Percentiles rank a stretch among this genome's conserved stretches.
Conservation (phyloP, 345 rosid genomes). For the Sonneratia alba region DNA sequence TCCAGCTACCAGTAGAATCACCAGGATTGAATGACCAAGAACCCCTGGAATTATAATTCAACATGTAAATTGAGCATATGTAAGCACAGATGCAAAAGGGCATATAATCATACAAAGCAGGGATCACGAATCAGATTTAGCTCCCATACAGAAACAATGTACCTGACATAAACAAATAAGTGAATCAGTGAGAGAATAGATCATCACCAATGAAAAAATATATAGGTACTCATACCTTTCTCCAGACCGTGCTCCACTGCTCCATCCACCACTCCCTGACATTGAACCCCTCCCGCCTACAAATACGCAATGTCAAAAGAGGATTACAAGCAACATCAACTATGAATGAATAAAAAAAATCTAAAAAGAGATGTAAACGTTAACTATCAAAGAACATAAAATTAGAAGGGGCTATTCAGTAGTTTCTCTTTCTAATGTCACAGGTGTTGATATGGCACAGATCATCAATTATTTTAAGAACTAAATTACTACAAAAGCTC, state of each 20-base stretch:
- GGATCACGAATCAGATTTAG: background rate
- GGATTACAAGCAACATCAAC: background rate
- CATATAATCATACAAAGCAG: background rate
- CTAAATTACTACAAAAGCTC: too few relatives aligned
- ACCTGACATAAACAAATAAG: background rate
- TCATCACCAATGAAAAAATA: background rate
- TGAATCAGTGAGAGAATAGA: background rate
- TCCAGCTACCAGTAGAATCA: constrained; percentile 5
- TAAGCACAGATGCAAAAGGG: background rate
- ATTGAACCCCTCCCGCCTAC: constrained; percentile 4
- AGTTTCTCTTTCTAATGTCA: background rate
- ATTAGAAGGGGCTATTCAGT: background rate
- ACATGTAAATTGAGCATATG: background rate
- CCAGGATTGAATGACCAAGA: constrained; percentile 3
- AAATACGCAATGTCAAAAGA: background rate
- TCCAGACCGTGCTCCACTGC: background rate
- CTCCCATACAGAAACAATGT: background rate
- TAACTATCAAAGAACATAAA: background rate
- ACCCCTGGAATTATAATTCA: background rate
- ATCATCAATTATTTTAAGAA: too few relatives aligned
- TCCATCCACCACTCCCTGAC: constrained; percentile 2
- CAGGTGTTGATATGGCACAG: background rate
- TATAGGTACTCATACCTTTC: background rate
- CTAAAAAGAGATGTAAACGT: background rate
- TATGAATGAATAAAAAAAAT: background rate